Percentiles rank a stretch among this genome's conserved stretches.
Evolutionary conservation across 495 filamentous ascomycete species (phyloP).

Genomic region (Talaromyces thailandensis): DNA sequence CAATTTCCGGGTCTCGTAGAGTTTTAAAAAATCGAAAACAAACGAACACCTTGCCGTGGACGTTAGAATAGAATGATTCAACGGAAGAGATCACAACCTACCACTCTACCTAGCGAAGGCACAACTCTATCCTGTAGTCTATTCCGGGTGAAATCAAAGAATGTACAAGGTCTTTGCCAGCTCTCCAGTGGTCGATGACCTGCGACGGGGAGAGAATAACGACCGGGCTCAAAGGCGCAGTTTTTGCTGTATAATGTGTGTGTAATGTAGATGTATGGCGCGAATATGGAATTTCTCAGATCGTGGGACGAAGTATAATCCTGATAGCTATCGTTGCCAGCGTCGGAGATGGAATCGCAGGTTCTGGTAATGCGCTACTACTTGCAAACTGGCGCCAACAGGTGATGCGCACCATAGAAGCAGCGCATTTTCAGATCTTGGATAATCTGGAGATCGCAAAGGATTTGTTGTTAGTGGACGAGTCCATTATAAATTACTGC

Average conservation of each 20-base stretch:
- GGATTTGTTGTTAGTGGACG: neutral
- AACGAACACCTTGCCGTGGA: neutral
- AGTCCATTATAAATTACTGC: neutral
- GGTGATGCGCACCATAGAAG: slow-evolving; percentile 6
- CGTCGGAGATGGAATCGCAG: neutral
- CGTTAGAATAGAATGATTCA: neutral
- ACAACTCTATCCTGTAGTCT: slow-evolving; percentile 4
- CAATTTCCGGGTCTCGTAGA: neutral
- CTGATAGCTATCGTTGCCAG: neutral
- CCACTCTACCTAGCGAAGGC: slow-evolving; percentile 1
- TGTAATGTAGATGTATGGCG: neutral
- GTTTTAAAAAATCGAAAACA: neutral
- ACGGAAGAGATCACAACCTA: neutral
- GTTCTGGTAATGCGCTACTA: slow-evolving; percentile 1
- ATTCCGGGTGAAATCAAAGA: neutral
- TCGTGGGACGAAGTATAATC: neutral
- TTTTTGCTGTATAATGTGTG: neutral
- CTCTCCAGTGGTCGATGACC: slow-evolving; percentile 4
- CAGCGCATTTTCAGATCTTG: slow-evolving; percentile 3
- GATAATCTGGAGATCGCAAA: neutral
- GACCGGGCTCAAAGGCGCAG: neutral
- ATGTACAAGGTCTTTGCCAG: slow-evolving; percentile 3
- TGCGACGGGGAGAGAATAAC: slow-evolving; percentile 4
- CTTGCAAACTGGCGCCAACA: slow-evolving; percentile 5
- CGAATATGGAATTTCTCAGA: neutral